A percentile compares a stretch with the other conserved stretches of the same genome.
phyloP scores from a whole-genome alignment of 75 land plant genomes.

The Picea sitchensis region DNA sequence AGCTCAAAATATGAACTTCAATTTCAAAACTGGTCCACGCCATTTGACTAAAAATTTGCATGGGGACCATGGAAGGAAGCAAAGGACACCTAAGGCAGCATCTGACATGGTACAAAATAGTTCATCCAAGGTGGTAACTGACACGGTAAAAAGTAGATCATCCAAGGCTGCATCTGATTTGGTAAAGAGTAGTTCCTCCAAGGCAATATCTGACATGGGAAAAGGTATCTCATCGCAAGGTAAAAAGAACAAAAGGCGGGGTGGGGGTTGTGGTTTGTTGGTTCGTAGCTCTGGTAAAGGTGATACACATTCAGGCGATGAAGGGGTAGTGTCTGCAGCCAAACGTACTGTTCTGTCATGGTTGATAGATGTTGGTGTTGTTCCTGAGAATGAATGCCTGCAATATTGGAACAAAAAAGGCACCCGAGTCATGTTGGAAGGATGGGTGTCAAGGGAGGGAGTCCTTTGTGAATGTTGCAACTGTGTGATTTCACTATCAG shows the following conservation, averaged over 20 bases:
- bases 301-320: constrained; percentile 15
- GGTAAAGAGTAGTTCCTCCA: background rate
- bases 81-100: background rate
- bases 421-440: constrained; percentile 43
- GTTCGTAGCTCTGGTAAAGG: constrained; percentile 46
- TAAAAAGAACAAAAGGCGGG: constrained; percentile 11
- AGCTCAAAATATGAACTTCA: background rate
- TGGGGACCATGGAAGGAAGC: constrained; percentile 10
- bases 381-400: constrained; percentile 51
- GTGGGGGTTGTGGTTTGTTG: constrained; percentile 20
- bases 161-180: background rate
- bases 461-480: constrained; percentile 80
- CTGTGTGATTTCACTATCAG: constrained; percentile 51
- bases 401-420: constrained; percentile 53
- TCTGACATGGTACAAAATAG: constrained; percentile 2
- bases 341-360: constrained; percentile 68
- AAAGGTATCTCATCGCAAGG: constrained; percentile 5
- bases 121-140: background rate
- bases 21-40: background rate
- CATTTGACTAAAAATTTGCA: background rate
- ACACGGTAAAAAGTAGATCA: background rate
- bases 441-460: constrained; percentile 67
- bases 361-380: constrained; percentile 67
- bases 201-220: background rate
- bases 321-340: constrained; percentile 35